Evolutionary conservation across 2,329 filamentous ascomycete genomes (phyloP).

Genomic region (Paecilomyces niveus): DNA sequence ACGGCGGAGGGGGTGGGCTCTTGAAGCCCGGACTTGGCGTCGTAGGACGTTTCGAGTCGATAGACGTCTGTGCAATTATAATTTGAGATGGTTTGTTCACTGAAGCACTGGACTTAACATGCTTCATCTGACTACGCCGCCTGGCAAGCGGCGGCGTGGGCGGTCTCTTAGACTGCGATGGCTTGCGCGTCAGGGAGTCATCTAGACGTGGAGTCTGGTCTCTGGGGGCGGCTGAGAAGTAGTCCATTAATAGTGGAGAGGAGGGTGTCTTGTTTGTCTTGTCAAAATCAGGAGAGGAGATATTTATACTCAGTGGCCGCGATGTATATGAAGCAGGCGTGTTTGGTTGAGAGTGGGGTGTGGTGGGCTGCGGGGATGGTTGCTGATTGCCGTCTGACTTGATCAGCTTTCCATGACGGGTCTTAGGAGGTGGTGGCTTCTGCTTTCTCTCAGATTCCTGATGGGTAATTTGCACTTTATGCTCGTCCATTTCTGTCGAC

Average conservation of each 20-base stretch:
- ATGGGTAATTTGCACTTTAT: neutral
- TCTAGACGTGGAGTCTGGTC: neutral
- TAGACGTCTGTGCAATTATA: conserved; percentile 38
- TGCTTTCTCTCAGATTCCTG: conserved; percentile 44
- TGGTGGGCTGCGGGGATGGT: conserved; percentile 15
- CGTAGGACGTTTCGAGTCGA: conserved; percentile 31
- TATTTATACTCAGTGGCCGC: conserved; percentile 14
- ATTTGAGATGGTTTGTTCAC: conserved; percentile 24
- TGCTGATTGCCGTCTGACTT: conserved; percentile 32
- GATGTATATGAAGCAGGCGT: conserved; percentile 18
- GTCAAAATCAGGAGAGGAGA: conserved; percentile 6
- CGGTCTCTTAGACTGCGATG: conserved; percentile 34
- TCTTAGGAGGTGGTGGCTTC: conserved; percentile 67
- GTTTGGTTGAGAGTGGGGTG: conserved; percentile 18
- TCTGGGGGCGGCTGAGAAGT: conserved; percentile 14
- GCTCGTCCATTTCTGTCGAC: conserved; percentile 45
- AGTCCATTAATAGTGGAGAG: conserved; percentile 46
- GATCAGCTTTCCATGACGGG: conserved; percentile 70
- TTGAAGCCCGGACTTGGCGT: conserved; percentile 24
- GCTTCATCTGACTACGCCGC: conserved; percentile 40
- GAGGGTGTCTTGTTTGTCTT: conserved; percentile 60
- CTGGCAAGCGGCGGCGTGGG: conserved; percentile 44
- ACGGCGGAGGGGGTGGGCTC: conserved; percentile 50
- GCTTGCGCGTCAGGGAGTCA: conserved; percentile 22
- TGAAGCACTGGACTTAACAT: conserved; percentile 27